Base-by-base conservation (phyloP, 495 filamentous ascomycete genomes). In the Sphaerosporella brunnea region DNA sequence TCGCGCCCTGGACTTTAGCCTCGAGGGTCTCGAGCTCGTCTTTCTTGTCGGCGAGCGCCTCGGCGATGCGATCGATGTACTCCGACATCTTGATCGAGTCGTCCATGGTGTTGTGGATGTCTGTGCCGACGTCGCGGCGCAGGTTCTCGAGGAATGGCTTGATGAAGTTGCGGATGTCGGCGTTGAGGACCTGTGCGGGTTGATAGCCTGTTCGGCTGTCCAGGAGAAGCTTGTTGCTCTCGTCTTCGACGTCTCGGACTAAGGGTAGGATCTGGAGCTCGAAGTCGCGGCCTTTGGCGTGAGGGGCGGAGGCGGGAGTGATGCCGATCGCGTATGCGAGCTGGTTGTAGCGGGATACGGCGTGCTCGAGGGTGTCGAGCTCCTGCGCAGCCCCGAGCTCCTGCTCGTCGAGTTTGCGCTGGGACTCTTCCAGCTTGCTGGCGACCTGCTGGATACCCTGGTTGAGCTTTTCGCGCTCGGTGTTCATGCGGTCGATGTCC, bases 401-500 rank as follows among this genome's bases (percentile, higher is more conserved):
- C 51, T 83, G 85, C 51, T 92, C 84, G 51, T 78, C 72, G 1
- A 86, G 78, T 46, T 78, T 80, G 36, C 73, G 73, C 61, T 92
- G 88, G 10, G 77, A 71, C 50, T 95, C 90, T 49, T 88, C 83
- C 1, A 93, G 70, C 47, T 83, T 71, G 50, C 69, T 64, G 16
- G 72, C 67, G 0, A 85, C 80, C 9, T 79, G 71, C 48, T 92
- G 81, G 42, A 93, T 77, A 32, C 74, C 80, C 56, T 79, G 88
- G 43, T 90, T 81, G 25, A 96, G 72, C 10, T 92, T 79, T 59
- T 96, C 90, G 25, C 87, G 78, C 62, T 96, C 90, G 18, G 79
- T 77, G 52, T 83, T 93, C 88, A 99, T 94, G 57, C 86, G 87
- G 70, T 99, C 90, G 62, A 99, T 95, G 68, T 96, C 92, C 62